Evolutionary conservation across 495 filamentous ascomycete genomes (phyloP).

Genomic region (Jackrogersella minutella): DNA sequence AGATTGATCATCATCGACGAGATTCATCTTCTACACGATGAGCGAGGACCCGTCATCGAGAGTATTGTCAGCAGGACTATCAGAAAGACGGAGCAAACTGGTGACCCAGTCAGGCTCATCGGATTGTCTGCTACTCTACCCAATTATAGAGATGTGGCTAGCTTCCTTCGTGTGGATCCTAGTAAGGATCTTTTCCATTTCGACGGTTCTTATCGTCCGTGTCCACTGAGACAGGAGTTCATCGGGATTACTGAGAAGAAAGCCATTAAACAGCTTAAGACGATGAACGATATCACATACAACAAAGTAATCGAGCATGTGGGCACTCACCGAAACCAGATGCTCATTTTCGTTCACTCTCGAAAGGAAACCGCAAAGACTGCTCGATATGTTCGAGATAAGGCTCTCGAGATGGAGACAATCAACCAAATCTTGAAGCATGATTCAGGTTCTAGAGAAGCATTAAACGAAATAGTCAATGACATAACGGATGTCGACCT

Average conservation of each 20-base stretch:
- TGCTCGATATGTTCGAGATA: constrained; percentile 93
- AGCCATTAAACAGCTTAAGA: constrained; percentile 98
- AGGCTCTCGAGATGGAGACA: constrained; percentile 92
- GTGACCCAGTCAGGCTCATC: constrained; percentile 87
- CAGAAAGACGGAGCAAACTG: constrained; percentile 89
- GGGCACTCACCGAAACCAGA: constrained; percentile 87
- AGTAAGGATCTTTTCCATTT: constrained; percentile 92
- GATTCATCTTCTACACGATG: constrained; percentile 96
- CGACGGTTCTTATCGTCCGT: constrained; percentile 91
- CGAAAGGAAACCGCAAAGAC: constrained; percentile 98
- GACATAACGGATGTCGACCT: constrained; percentile 84
- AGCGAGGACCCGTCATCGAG: constrained; percentile 95
- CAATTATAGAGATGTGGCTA: constrained; percentile 96
- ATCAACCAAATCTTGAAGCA: constrained; percentile 95
- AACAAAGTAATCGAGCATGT: constrained; percentile 98
- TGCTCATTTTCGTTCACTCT: constrained; percentile 99
- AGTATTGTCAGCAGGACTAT: constrained; percentile 97
- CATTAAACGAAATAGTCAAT: constrained; percentile 84
- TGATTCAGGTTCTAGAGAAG: constrained; percentile 90
- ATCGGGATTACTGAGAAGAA: constrained; percentile 98
- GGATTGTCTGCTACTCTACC: constrained; percentile 95
- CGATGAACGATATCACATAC: constrained; percentile 99
- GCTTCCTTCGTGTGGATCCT: constrained; percentile 91
- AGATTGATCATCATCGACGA: constrained; percentile 96
- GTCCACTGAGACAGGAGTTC: constrained; percentile 94